phyloP scores from a whole-genome alignment of 495 filamentous ascomycete species.

The Penicillium paradoxum region DNA sequence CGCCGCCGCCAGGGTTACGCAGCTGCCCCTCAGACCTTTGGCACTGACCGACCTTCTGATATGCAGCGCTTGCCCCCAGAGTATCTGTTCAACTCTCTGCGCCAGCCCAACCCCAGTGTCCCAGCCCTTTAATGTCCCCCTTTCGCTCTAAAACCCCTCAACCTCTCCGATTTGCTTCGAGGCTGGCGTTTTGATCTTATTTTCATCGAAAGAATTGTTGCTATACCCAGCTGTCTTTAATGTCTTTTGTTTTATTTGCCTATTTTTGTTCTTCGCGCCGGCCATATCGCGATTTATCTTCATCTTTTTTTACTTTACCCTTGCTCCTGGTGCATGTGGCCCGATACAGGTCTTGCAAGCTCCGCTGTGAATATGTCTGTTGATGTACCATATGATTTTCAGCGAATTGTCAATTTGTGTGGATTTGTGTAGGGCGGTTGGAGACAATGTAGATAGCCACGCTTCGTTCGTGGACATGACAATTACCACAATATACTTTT shows the following conservation, averaged over 20 bases:
- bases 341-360: not conserved
- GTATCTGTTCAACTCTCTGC: conserved; percentile 62
- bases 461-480: conserved; percentile 26
- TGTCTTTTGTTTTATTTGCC: conserved; percentile 24
- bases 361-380: conserved; percentile 13
- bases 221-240: conserved; percentile 35
- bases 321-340: not conserved
- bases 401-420: conserved; percentile 7
- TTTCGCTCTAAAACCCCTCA: conserved; percentile 14
- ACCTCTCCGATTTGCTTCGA: conserved; percentile 20
- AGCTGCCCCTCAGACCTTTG: conserved; percentile 68
- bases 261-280: conserved; percentile 14
- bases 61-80: conserved; percentile 78
- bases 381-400: conserved; percentile 23
- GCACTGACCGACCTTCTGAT: conserved; percentile 64
- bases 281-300: conserved; percentile 12
- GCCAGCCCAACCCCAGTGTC: conserved; percentile 34
- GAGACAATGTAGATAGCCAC: conserved; percentile 30
- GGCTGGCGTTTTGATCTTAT: conserved; percentile 28
- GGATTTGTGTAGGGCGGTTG: conserved; percentile 10
- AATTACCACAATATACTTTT: conserved; percentile 10
- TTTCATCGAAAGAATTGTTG: conserved; percentile 25
- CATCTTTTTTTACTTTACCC: not conserved
- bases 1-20: conserved; percentile 83
- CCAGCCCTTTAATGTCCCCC: conserved; percentile 34